phyloP scores from a whole-genome alignment of 73 alveolate genomes.

The Paramecium bursaria region DNA sequence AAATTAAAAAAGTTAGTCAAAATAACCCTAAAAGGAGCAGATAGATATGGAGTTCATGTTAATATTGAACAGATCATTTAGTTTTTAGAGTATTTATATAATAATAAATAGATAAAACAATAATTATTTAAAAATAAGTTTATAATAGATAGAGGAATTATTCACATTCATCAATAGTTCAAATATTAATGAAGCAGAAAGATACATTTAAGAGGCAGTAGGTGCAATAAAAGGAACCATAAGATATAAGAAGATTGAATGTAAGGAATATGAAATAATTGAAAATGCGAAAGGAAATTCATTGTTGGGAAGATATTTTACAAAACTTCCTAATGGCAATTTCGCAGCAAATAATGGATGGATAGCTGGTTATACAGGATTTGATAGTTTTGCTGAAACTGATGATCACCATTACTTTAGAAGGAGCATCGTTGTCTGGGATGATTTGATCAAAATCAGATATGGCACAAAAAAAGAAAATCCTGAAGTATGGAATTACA shows the following conservation, averaged over 20 bases:
- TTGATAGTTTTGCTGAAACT: conserved; percentile 86
- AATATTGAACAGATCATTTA: conserved; percentile 1
- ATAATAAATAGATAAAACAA: background rate
- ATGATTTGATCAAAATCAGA: conserved; percentile 93
- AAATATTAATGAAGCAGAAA: conserved; percentile 45
- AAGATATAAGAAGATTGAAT: conserved; percentile 58
- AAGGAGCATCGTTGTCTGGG: conserved; percentile 93
- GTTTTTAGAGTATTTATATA: background rate
- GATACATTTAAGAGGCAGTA: conserved; percentile 51
- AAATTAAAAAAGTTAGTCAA: conserved; percentile 4
- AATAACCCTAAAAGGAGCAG: conserved; percentile 26
- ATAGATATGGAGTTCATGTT: conserved; percentile 50
- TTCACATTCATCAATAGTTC: conserved; percentile 13
- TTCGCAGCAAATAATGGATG: conserved; percentile 71
- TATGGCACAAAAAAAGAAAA: conserved; percentile 92
- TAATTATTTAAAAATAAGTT: conserved; percentile 19
- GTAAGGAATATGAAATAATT: background rate
- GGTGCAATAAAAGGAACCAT: conserved; percentile 56
- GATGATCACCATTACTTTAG: conserved; percentile 93
- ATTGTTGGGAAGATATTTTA: conserved; percentile 60
- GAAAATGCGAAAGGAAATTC: conserved; percentile 47
- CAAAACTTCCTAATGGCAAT: conserved; percentile 64
- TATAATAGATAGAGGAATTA: conserved; percentile 31
- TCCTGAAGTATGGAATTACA: conserved; percentile 89
- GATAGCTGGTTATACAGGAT: conserved; percentile 79